A percentile compares a stretch with the other conserved stretches of the same genome.
phyloP scores from a whole-genome alignment of 192 early-diverging fungal genomes.

The Podochytrium sp. region DNA sequence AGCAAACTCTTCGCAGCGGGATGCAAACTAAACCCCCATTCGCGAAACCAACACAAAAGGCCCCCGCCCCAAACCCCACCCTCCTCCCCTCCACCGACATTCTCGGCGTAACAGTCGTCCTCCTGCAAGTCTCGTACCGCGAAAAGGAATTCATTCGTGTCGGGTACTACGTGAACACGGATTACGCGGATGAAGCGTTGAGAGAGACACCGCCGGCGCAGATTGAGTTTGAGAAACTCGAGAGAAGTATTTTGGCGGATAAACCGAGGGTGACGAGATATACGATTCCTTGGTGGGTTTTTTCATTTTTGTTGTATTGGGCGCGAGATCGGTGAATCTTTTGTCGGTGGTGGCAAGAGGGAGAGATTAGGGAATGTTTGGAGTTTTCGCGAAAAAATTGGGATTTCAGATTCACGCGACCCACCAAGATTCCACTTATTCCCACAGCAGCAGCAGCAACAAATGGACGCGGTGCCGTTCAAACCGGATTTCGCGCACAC shows the following conservation, averaged over 20 bases:
- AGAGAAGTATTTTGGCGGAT: constrained; percentile 86
- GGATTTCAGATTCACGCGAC: neutral
- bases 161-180: constrained; percentile 98
- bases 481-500: constrained; percentile 21
- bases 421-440: neutral
- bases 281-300: constrained; percentile 59
- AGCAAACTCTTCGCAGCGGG: neutral
- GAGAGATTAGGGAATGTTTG: neutral
- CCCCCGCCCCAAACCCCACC: constrained; percentile 61
- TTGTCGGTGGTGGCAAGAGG: neutral
- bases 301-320: neutral
- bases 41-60: constrained; percentile 57
- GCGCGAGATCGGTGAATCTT: neutral
- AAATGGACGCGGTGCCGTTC: neutral
- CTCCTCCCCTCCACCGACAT: constrained; percentile 81
- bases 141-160: constrained; percentile 94
- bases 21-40: neutral
- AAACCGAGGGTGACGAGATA: constrained; percentile 92
- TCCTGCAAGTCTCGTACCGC: constrained; percentile 88
- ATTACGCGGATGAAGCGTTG: constrained; percentile 84
- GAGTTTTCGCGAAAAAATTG: neutral
- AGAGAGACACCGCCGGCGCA: constrained; percentile 77
- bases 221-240: constrained; percentile 74
- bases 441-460: constrained; percentile 14
- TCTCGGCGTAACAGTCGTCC: constrained; percentile 87